A percentile compares a stretch with the other conserved stretches of the same genome.
phyloP scores from a whole-genome alignment of 345 rosid genomes.

The Citrus hindsii region DNA sequence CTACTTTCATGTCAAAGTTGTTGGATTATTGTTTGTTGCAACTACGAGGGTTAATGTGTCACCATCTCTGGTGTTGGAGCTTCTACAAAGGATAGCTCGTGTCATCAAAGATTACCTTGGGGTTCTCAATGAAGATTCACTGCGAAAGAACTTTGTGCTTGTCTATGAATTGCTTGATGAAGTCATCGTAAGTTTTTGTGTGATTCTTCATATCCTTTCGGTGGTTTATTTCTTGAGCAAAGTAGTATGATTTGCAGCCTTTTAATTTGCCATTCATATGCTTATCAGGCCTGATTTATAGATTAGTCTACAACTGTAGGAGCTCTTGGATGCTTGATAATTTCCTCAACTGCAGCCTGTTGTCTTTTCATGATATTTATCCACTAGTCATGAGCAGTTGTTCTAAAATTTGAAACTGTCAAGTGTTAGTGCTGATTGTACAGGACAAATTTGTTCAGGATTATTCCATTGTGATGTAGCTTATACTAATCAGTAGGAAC shows the following conservation, averaged over 20 bases:
- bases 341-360: neutral
- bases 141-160: conserved; percentile 89
- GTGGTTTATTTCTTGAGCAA: neutral
- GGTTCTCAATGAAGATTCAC: conserved; percentile 89
- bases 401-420: neutral
- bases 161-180: conserved; percentile 97
- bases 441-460: neutral
- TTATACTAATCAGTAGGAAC: neutral
- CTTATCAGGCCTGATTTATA: neutral
- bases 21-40: conserved; percentile 88
- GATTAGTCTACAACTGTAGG: neutral
- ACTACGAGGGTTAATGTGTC: conserved; percentile 90
- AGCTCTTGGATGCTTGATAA: neutral
- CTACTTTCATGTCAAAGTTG: conserved; percentile 97
- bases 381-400: neutral
- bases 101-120: conserved; percentile 98
- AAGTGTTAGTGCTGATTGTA: neutral
- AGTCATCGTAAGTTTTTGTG: conserved; percentile 73
- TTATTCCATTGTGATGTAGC: neutral
- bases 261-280: neutral
- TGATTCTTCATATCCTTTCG: neutral
- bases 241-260: neutral
- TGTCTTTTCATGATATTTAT: neutral
- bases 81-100: conserved; percentile 91
- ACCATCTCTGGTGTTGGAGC: conserved; percentile 96